Conservation (phyloP, 441 rosid genomes). For the Gossypium davidsonii region DNA sequence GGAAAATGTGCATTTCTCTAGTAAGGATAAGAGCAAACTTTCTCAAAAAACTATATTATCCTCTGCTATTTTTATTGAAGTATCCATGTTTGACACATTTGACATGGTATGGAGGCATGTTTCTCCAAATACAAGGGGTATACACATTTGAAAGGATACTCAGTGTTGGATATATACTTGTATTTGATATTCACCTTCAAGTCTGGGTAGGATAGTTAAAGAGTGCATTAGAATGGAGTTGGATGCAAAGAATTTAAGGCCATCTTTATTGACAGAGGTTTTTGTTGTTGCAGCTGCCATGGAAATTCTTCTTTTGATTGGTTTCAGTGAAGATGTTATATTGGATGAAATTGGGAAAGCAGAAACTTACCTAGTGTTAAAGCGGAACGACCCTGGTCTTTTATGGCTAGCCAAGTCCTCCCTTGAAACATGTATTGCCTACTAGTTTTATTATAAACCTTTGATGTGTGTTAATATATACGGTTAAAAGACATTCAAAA, state of each 20-base stretch:
- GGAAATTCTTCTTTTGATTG: conserved; percentile 66
- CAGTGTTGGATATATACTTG: not conserved
- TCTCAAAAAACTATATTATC: not conserved
- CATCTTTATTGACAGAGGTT: not conserved
- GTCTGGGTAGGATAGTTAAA: not conserved
- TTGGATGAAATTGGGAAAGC: conserved; percentile 39
- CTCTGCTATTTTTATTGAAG: not conserved
- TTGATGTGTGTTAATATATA: not conserved
- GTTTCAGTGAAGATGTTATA: conserved; percentile 63
- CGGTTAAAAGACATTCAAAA: not conserved
- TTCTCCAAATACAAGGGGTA: not conserved
- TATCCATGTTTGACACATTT: not conserved
- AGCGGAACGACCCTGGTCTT: conserved; percentile 84
- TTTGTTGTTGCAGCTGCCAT: conserved; percentile 56
- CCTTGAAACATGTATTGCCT: conserved; percentile 46
- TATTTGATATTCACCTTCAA: not conserved
- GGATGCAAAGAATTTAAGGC: not conserved
- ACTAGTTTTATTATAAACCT: conserved; percentile 18
- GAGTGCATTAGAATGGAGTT: not conserved
- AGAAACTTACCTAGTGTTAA: conserved; percentile 65
- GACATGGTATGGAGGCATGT: not conserved
- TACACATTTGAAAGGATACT: not conserved
- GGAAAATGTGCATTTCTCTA: not conserved
- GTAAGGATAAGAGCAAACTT: not conserved
- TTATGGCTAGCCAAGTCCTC: conserved; percentile 90